These are phyloP conservation scores for Clarkia xantiana DNA, from an alignment of 345 rosid genomes.

Conservation along the genomic window DNA sequence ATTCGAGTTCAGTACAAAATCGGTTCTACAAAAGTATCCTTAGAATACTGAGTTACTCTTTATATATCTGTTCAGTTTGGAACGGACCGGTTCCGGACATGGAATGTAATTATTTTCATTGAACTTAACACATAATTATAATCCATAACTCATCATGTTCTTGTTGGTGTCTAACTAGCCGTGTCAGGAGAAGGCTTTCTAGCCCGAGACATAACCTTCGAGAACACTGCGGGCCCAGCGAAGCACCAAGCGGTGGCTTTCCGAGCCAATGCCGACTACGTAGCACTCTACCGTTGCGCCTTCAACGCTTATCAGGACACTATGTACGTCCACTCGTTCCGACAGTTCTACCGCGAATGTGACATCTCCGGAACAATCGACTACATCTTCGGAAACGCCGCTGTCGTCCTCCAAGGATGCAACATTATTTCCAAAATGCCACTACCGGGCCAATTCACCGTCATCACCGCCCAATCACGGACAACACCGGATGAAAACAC, in stretches of 20 bases:
- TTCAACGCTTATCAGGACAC: slow-evolving; percentile 70
- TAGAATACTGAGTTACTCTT: no score
- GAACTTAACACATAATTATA: no score
- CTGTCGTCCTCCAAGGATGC: slow-evolving; percentile 56
- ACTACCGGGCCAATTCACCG: slow-evolving; percentile 48
- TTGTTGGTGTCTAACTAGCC: slow-evolving; percentile 20
- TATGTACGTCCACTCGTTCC: slow-evolving; percentile 52
- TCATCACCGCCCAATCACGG: slow-evolving; percentile 58
- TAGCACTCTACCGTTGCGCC: slow-evolving; percentile 41
- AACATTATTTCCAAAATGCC: slow-evolving; percentile 53
- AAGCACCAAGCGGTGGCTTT: slow-evolving; percentile 72
- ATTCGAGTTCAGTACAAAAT: no score
- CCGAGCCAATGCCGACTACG: slow-evolving; percentile 49
- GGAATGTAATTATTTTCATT: no score
- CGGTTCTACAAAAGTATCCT: no score
- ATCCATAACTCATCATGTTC: no score
- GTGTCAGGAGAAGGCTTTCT: slow-evolving; percentile 70
- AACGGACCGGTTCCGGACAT: no score
- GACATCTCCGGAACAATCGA: slow-evolving; percentile 63
- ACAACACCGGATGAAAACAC: slow-evolving; percentile 41
- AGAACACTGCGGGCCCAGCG: slow-evolving; percentile 58
- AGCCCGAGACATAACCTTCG: slow-evolving; percentile 51
- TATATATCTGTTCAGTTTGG: no score
- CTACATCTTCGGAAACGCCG: slow-evolving; percentile 68
- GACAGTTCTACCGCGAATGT: slow-evolving; percentile 75